Evolutionary conservation across 352 stramenopile genomes (phyloP).

Genomic region (Pythium brassicae): DNA sequence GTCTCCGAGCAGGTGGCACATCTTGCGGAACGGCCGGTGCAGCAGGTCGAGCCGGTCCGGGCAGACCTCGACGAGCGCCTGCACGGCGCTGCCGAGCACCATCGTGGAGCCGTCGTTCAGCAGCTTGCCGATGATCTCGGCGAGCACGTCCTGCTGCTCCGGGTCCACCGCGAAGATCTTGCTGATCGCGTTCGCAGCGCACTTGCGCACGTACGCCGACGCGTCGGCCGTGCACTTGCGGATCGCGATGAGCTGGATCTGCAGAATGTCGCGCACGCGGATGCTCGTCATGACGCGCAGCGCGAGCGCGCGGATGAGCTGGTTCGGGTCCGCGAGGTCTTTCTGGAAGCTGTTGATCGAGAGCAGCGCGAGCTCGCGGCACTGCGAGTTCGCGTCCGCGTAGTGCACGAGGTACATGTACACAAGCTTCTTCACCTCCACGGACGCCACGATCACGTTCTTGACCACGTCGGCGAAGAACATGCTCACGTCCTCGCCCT

Average conservation of each 20-base stretch:
- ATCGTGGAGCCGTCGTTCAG: slow-evolving; percentile 95
- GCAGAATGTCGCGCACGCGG: slow-evolving; percentile 97
- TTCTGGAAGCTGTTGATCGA: slow-evolving; percentile 99
- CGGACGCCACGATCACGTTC: slow-evolving; percentile 91
- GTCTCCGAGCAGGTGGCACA: slow-evolving; percentile 97
- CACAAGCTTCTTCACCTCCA: slow-evolving; percentile 99
- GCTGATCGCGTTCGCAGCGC: slow-evolving; percentile 93
- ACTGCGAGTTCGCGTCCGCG: slow-evolving; percentile 92
- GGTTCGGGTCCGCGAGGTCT: slow-evolving; percentile 94
- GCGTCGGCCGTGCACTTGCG: slow-evolving; percentile 89
- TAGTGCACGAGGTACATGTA: slow-evolving; percentile 99
- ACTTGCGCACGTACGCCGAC: slow-evolving; percentile 97
- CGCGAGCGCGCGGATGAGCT: slow-evolving; percentile 91
- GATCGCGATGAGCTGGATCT: slow-evolving; percentile 98
- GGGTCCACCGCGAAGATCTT: slow-evolving; percentile 92
- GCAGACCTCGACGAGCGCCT: slow-evolving; percentile 95
- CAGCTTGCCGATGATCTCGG: slow-evolving; percentile 92
- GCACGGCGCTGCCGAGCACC: slow-evolving; percentile 95
- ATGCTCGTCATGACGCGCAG: slow-evolving; percentile 97
- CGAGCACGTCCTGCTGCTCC: slow-evolving; percentile 86
- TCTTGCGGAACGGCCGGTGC: slow-evolving; percentile 94
- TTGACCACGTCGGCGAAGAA: slow-evolving; percentile 98
- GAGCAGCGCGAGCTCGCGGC: slow-evolving; percentile 95
- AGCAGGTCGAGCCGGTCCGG: slow-evolving; percentile 93
- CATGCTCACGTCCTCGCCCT: slow-evolving; percentile 95